Conservation (phyloP, 805 yeast species). For the Soucietia sequanensis region DNA sequence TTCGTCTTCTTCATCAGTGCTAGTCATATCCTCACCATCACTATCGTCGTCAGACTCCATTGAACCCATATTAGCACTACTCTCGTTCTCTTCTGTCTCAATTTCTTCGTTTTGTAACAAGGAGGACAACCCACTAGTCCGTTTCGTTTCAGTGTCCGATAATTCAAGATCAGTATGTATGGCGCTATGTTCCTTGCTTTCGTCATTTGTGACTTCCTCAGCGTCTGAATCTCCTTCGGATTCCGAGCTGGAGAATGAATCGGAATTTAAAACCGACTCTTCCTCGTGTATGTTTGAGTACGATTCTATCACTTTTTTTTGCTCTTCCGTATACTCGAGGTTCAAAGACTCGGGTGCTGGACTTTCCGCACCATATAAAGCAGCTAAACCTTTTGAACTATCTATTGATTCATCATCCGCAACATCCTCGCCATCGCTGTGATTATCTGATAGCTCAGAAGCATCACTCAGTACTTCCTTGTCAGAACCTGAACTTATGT, state of each 20-base stretch:
- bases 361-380: slow-evolving; percentile 25
- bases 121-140: slow-evolving; percentile 3
- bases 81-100: slow-evolving; percentile 17
- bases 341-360: slow-evolving; percentile 2
- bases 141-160: too few species aligned
- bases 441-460: too few species aligned
- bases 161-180: too few species aligned
- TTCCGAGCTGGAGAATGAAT: slow-evolving; percentile 5
- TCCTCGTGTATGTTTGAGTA: slow-evolving; percentile 10
- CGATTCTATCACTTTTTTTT: slow-evolving; percentile 26
- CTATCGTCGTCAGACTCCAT: slow-evolving; percentile 9
- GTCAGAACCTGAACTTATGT: slow-evolving; percentile 14
- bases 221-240: slow-evolving; percentile 15
- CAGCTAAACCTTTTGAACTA: slow-evolving; percentile 21
- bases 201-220: slow-evolving; percentile 3
- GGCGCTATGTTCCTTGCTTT: too few species aligned
- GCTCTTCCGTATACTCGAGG: slow-evolving; percentile 29
- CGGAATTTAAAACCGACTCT: slow-evolving; percentile 16
- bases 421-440: slow-evolving; percentile 13
- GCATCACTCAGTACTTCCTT: too few species aligned
- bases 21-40: slow-evolving; percentile 19
- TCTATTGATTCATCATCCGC: slow-evolving; percentile 11
- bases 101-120: slow-evolving; percentile 4
- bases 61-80: slow-evolving; percentile 16
- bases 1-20: slow-evolving; percentile 28